These are phyloP conservation scores for Fusarium hainanense DNA, from an alignment of 2,329 filamentous ascomycete species.

Conservation along the genomic window DNA sequence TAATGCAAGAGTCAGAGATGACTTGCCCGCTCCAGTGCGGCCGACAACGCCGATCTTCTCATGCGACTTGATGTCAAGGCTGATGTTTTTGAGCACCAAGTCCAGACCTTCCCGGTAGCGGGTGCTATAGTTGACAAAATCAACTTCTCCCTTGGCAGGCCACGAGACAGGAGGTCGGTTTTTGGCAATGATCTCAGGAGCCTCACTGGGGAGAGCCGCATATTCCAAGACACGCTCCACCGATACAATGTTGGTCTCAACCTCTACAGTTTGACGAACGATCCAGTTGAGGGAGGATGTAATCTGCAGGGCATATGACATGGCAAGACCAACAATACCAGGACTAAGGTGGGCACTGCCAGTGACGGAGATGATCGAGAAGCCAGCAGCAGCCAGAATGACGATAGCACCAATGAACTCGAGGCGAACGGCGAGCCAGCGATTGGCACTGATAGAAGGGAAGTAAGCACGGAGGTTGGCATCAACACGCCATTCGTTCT, in stretches of 20 bases:
- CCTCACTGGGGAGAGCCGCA: conserved; percentile 88
- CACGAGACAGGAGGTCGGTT: conserved; percentile 88
- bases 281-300: conserved; percentile 99
- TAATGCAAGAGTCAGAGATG: conserved; percentile 88
- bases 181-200: conserved; percentile 91
- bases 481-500: conserved; percentile 98
- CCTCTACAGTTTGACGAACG: conserved; percentile 96
- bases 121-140: conserved; percentile 94
- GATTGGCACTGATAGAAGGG: conserved; percentile 91
- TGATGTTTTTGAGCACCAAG: conserved; percentile 92
- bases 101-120: conserved; percentile 91
- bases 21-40: conserved; percentile 95
- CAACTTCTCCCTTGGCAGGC: conserved; percentile 88
- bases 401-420: conserved; percentile 96
- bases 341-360: conserved; percentile 71
- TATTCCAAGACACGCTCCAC: conserved; percentile 98
- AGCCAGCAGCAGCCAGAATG: conserved; percentile 85
- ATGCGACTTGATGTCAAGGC: conserved; percentile 89
- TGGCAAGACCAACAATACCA: conserved; percentile 88
- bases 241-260: conserved; percentile 99
- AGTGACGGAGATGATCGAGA: conserved; percentile 83
- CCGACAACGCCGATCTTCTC: conserved; percentile 99
- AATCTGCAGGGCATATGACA: conserved; percentile 98
- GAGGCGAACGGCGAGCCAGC: conserved; percentile 94
- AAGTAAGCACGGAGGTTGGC: conserved; percentile 94